Evolutionary conservation across 768 basidiomycete genomes (phyloP), one percentile per base, ranked within the genome.

Genomic region (Tricholoma furcatifolium): DNA sequence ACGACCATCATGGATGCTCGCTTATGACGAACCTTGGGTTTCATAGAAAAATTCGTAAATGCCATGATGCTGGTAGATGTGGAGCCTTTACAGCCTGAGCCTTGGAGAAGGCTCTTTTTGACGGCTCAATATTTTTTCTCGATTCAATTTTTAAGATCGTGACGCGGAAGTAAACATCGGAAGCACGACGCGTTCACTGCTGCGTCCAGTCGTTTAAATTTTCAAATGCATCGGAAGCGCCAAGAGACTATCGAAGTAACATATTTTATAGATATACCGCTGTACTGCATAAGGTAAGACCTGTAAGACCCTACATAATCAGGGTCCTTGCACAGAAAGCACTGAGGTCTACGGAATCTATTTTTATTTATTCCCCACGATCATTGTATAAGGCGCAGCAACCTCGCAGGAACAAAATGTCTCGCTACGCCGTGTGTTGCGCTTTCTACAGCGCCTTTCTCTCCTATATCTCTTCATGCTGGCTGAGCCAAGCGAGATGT

Each of bases 401-500:
- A 31, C 34, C 18, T 15, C 12, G 15, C 36, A 38, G 4, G 18
- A 18, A 4, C 18, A 18, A 18, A 38, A 38, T 38, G 36, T 38
- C 36, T 39, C 14, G n/a, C 21, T 27, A 3, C 27, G 7, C 27
- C 7, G 4, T 27, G 18, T n/a, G 12, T 14, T 35, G n/a, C 20
- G 21, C 18, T 36, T 44, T 7, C 10, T n/a, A 31, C 18, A 31
- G 27, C 23, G 10, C 20, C 20, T 15, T 20, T 27, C 9, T n/a
- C 44, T 32, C 24, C 36, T 39, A 41, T 47, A 21, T n/a, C 39
- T 11, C 27, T 4, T 24, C 21, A 20, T n/a, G 41, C 39, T 36
- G 51, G 54, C 47, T 17, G 52, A 53, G 43, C 32, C 50, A 34
- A 27, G 31, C 20, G 53, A 56, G 21, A 62, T 60, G 58, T 53